phyloP scores from a whole-genome alignment of 352 stramenopile species.

The Phytophthora pistaciae region DNA sequence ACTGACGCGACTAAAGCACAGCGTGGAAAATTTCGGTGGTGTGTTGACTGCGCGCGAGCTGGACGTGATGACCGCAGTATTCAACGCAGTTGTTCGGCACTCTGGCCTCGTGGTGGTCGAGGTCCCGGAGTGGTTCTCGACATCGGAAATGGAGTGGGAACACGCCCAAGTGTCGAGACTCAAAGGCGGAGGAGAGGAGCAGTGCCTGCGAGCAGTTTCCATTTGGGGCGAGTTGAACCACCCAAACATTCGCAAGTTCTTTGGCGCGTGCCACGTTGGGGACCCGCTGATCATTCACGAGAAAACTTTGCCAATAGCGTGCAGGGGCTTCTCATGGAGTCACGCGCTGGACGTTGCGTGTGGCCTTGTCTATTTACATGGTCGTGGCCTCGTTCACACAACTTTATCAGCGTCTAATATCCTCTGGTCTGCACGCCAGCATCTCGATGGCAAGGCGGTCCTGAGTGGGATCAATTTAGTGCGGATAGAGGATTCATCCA shows the following conservation, averaged over 20 bases:
- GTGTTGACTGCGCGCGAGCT: neutral
- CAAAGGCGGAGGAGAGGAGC: constrained; percentile 12
- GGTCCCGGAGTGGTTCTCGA: constrained; percentile 13
- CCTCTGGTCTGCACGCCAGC: neutral
- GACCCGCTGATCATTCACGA: constrained; percentile 1
- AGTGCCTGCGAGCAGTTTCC: constrained; percentile 12
- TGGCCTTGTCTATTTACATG: constrained; percentile 3
- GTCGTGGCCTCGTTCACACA: neutral
- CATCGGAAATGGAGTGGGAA: constrained; percentile 10
- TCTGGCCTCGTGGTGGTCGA: neutral
- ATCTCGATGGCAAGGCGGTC: neutral
- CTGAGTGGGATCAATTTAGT: constrained; percentile 2
- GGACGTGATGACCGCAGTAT: neutral
- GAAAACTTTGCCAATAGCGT: neutral
- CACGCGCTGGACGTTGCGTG: neutral
- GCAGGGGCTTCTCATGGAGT: neutral
- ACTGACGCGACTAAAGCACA: neutral
- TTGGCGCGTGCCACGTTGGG: constrained; percentile 32
- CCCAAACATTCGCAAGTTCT: constrained; percentile 28
- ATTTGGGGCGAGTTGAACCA: constrained; percentile 22
- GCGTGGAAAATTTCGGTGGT: neutral
- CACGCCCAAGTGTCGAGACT: neutral
- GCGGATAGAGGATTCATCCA: neutral
- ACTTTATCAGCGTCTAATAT: neutral
- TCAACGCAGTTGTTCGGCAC: neutral